Conservation (phyloP, 345 rosid species). For the Brassica carinata region DNA sequence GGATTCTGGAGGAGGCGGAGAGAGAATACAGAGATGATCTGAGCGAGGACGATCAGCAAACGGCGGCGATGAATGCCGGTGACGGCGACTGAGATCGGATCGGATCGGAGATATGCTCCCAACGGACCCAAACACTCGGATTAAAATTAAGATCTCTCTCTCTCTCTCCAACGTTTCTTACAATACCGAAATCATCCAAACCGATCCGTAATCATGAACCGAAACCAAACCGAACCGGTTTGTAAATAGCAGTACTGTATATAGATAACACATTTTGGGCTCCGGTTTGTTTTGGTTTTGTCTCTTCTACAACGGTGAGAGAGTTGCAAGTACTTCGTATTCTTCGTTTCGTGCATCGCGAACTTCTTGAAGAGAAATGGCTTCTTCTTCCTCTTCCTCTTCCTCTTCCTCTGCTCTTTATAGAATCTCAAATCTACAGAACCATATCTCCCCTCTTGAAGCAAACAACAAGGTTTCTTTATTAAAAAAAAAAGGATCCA, state of each 20-base stretch:
- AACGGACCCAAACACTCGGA: conserved; percentile 13
- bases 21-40: background rate
- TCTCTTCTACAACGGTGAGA: background rate
- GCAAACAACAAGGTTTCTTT: conserved; percentile 44
- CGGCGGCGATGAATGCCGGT: conserved; percentile 33
- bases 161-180: background rate
- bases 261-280: background rate
- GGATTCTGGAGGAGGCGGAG: background rate
- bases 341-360: background rate
- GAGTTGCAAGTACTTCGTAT: background rate
- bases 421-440: conserved; percentile 54
- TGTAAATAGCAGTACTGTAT: background rate
- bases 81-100: conserved; percentile 5
- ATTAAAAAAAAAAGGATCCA: background rate
- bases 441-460: conserved; percentile 52
- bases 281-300: conserved; percentile 8
- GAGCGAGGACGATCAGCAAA: background rate
- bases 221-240: conserved; percentile 10
- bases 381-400: conserved; percentile 45
- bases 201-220: conserved; percentile 1
- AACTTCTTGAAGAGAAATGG: conserved; percentile 39
- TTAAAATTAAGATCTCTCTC: conserved; percentile 8
- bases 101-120: conserved; percentile 13
- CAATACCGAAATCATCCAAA: conserved; percentile 17
- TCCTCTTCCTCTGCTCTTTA: conserved; percentile 40